phyloP scores from a whole-genome alignment of 345 rosid genomes.

The Citrus inodora region DNA sequence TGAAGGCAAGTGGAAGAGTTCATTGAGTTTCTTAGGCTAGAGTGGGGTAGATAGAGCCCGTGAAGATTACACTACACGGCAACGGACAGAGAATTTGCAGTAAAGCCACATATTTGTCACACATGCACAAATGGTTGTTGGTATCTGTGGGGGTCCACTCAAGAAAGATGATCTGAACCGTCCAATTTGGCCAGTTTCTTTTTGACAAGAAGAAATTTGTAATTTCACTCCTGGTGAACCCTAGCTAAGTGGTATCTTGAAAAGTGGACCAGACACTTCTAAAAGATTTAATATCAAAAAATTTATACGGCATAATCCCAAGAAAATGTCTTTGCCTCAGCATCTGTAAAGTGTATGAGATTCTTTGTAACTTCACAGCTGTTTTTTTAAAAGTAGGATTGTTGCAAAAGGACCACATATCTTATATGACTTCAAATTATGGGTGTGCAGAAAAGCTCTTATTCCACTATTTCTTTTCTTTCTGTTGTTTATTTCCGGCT shows the following conservation, averaged over 20 bases:
- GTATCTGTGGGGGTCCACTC: not conserved
- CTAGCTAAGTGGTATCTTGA: not conserved
- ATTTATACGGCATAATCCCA: not conserved
- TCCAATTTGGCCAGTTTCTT: constrained; percentile 8
- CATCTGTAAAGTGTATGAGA: not conserved
- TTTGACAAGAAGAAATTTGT: not conserved
- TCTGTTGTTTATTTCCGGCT: not conserved
- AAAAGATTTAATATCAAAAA: not conserved
- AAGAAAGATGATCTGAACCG: not conserved
- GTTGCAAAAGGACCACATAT: not conserved
- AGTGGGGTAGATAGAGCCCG: constrained; percentile 11
- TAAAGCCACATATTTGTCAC: constrained; percentile 23
- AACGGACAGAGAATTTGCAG: constrained; percentile 16
- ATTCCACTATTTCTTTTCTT: not conserved
- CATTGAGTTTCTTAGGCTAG: not conserved
- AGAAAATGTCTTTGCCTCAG: not conserved
- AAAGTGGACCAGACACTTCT: not conserved
- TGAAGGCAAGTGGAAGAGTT: constrained; percentile 29
- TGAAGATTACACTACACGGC: constrained; percentile 16
- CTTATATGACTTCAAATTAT: not conserved
- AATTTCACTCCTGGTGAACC: not conserved
- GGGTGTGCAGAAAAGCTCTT: not conserved
- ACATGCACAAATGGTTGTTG: constrained; percentile 19
- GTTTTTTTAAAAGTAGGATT: not conserved
- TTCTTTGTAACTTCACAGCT: not conserved